Conservation (phyloP, 2,329 filamentous ascomycete genomes). For the Sphaerulina populicola region DNA sequence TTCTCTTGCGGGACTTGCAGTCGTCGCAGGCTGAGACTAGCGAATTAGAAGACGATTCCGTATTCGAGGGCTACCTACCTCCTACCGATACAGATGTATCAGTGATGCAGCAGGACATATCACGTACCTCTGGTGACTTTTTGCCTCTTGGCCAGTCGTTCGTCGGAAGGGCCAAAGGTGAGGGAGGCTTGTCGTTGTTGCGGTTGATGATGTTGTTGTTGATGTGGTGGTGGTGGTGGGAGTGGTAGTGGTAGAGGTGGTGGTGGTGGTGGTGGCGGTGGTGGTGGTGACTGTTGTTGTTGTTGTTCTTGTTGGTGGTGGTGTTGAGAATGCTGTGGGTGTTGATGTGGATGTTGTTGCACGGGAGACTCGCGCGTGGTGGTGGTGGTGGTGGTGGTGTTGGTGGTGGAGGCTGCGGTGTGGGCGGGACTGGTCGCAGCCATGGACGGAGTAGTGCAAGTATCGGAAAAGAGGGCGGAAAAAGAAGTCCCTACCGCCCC, state of each 20-base stretch:
- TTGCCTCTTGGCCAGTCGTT: slow-evolving; percentile 15
- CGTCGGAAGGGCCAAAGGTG: not conserved
- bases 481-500: not conserved
- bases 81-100: too few relatives aligned
- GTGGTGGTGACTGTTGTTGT: too few relatives aligned
- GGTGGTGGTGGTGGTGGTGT: not conserved
- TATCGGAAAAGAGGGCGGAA: not conserved
- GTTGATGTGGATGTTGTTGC: not conserved
- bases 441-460: slow-evolving; percentile 1
- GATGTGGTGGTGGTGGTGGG: not conserved
- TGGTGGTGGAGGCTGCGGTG: not conserved
- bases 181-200: not conserved
- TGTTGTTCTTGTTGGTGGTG: not conserved
- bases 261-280: too few relatives aligned
- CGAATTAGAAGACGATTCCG: slow-evolving; percentile 3
- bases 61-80: not conserved
- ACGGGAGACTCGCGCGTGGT: slow-evolving; percentile 3
- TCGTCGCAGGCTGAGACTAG: slow-evolving; percentile 26
- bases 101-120: too few relatives aligned
- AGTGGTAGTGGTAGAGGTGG: not conserved
- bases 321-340: not conserved
- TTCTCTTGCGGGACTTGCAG: slow-evolving; percentile 35
- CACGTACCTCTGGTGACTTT: slow-evolving; percentile 23
- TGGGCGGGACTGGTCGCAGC: not conserved
- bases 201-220: not conserved